These are phyloP conservation scores for Rhizophagus prolifer DNA, from an alignment of 192 early-diverging fungal species.

Conservation along the genomic window DNA sequence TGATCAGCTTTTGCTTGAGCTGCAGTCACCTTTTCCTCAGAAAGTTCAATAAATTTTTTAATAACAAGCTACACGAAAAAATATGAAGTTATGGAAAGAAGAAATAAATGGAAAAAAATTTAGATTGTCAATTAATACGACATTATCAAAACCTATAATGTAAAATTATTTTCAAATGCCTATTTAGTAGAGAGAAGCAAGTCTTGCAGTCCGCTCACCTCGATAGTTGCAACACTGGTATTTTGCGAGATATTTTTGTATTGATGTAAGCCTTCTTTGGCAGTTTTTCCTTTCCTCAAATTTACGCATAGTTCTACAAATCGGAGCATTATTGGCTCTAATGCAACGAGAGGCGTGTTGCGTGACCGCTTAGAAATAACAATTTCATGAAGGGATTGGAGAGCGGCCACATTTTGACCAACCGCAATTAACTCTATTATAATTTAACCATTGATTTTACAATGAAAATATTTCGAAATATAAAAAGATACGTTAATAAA, in stretches of 20 bases:
- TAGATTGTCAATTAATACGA: background rate
- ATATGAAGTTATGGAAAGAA: background rate
- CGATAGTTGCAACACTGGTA: slow-evolving; percentile 86
- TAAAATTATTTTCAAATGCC: background rate
- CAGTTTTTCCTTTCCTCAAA: slow-evolving; percentile 84
- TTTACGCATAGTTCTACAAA: slow-evolving; percentile 90
- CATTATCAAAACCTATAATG: background rate
- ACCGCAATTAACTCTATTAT: slow-evolving; percentile 76
- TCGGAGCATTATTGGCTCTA: slow-evolving; percentile 93
- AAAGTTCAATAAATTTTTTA: slow-evolving; percentile 79
- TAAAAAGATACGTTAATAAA: background rate
- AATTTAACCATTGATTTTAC: slow-evolving; percentile 17
- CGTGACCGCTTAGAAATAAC: slow-evolving; percentile 89
- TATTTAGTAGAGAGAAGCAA: background rate
- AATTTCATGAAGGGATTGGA: slow-evolving; percentile 88
- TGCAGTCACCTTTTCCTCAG: slow-evolving; percentile 83
- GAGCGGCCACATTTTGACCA: slow-evolving; percentile 78
- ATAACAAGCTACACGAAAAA: slow-evolving; percentile 66
- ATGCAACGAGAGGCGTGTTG: slow-evolving; percentile 67
- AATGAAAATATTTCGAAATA: background rate
- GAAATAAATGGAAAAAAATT: background rate
- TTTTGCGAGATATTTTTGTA: slow-evolving; percentile 99
- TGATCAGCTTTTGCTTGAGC: slow-evolving; percentile 92
- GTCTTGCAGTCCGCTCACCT: slow-evolving; percentile 43
- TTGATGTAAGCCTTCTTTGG: slow-evolving; percentile 94